These are phyloP conservation scores for Bacidia rubella DNA, from an alignment of 495 filamentous ascomycete genomes.

Conservation along the genomic window DNA sequence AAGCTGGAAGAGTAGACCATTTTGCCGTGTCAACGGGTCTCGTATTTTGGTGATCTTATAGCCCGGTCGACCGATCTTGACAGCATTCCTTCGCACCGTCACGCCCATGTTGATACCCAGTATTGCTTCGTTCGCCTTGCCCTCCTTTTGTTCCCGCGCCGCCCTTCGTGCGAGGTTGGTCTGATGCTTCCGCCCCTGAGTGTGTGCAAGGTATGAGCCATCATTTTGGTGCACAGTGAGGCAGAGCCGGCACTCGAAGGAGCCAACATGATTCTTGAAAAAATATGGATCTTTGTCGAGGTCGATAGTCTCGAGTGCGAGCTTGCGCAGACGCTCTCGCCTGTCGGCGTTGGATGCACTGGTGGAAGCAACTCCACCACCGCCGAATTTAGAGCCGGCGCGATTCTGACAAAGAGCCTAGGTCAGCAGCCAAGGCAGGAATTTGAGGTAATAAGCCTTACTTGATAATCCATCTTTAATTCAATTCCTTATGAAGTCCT, in stretches of 20 bases:
- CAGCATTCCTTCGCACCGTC: constrained; percentile 72
- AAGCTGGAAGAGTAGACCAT: constrained; percentile 85
- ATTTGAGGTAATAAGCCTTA: constrained; percentile 21
- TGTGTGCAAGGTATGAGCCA: constrained; percentile 97
- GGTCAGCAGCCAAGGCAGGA: constrained; percentile 16
- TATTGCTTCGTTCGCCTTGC: constrained; percentile 55
- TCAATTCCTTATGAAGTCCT: too few relatives aligned
- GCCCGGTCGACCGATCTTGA: constrained; percentile 93
- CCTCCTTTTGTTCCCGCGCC: constrained; percentile 85
- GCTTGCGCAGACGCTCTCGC: constrained; percentile 90
- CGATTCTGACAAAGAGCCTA: constrained; percentile 55
- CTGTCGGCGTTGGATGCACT: constrained; percentile 92
- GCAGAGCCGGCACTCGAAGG: constrained; percentile 95
- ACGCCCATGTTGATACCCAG: constrained; percentile 62
- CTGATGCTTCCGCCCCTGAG: constrained; percentile 97
- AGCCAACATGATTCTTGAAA: constrained; percentile 99
- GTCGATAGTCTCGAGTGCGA: constrained; percentile 96
- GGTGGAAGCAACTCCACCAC: constrained; percentile 88
- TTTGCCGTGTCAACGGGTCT: constrained; percentile 79
- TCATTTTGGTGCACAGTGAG: constrained; percentile 99
- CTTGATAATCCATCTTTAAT: constrained; percentile 47
- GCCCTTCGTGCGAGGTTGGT: constrained; percentile 96
- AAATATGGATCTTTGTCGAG: constrained; percentile 99
- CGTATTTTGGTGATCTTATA: constrained; percentile 96
- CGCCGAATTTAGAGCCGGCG: constrained; percentile 94